Evolutionary conservation across 179 eudicot genomes (phyloP).

Genomic region (Silene coronaria): DNA sequence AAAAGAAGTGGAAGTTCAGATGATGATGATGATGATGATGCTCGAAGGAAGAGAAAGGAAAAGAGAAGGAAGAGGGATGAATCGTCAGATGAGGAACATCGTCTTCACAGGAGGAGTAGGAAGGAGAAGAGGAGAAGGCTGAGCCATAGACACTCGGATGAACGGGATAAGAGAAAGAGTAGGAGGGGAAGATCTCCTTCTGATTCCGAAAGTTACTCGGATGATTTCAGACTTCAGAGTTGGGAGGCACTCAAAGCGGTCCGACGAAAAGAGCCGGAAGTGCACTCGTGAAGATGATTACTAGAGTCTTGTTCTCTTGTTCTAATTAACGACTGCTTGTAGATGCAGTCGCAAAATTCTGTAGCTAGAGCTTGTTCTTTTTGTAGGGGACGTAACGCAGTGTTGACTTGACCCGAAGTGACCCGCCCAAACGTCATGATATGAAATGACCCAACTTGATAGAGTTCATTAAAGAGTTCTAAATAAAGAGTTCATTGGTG

Average conservation of each 20-base stretch:
- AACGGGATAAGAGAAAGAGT: conserved; percentile 56
- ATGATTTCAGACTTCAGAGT: conserved; percentile 55
- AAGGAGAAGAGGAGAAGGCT: conserved; percentile 74
- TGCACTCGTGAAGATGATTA: conserved; percentile 36
- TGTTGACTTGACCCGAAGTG: no score
- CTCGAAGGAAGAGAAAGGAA: conserved; percentile 41
- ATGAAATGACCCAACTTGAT: no score
- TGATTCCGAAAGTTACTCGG: conserved; percentile 62
- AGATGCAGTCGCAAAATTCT: no score
- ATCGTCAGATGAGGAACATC: conserved; percentile 57
- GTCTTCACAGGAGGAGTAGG: conserved; percentile 50
- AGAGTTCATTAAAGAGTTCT: no score
- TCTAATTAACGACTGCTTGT: no score
- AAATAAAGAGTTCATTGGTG: no score
- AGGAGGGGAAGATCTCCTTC: conserved; percentile 51
- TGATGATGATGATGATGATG: conserved; percentile 56
- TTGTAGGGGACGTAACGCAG: no score
- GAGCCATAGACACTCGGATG: conserved; percentile 59
- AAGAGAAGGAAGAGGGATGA: conserved; percentile 63
- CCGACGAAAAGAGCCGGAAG: conserved; percentile 63
- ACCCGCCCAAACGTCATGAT: no score
- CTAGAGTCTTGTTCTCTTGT: conserved; percentile 20
- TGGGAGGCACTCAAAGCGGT: conserved; percentile 62
- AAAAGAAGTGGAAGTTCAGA: conserved; percentile 60
- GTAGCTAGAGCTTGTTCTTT: no score